Evolutionary conservation across 306 rosid genomes (phyloP), one percentile per base, ranked within the genome.

Genomic region (Amphicarpaea edgeworthii): DNA sequence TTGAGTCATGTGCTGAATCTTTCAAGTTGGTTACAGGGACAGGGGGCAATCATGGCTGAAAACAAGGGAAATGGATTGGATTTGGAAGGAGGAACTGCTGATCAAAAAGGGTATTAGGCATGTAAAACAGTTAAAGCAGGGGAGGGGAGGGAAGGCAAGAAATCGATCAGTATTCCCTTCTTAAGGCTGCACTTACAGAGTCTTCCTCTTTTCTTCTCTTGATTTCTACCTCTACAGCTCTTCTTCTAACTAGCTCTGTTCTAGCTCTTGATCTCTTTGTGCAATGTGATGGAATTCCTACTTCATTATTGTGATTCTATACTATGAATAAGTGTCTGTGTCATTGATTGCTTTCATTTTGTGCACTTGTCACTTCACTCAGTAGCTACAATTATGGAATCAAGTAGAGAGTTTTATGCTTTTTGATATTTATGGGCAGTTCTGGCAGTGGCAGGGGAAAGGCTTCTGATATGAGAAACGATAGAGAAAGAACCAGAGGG

Each of bases 401-500:
- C 24, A 40, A 59, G 19, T 23, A 5, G 41, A 47, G 1, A 21
- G 47, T 46, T 57, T 78, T 38, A 54, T 64, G 57, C 23, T 64
- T 79, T 68, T 55, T 40, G 24, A 58, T 73, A 20, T 40, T 19
- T 82, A 8, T 76, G 75, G 59, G 68, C 73, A 84, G 28, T 24
- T 24, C 28, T 24, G 28, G 88, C 34, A 77, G 86, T 47, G 87
- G 89, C 37, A 72, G 89, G 43, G 90, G 91, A 83, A 75, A 84
- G 81, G 85, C 78, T 41, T 79, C 62, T 76, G 89, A 88, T 65
- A 80, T 66, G 87, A 84, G 72, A 72, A 83, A 51, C 58, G 86
- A 82, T 12, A 58, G 86, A 84, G 91, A 81, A 45, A 84, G 85
- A 77, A 64, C 85, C 55, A 78, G 86, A 53, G 88, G 90, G 12